Evolutionary conservation across 73 alveolate species (phyloP), one percentile per base, ranked within the genome.

Genomic region (Paramecium sonneborni): DNA sequence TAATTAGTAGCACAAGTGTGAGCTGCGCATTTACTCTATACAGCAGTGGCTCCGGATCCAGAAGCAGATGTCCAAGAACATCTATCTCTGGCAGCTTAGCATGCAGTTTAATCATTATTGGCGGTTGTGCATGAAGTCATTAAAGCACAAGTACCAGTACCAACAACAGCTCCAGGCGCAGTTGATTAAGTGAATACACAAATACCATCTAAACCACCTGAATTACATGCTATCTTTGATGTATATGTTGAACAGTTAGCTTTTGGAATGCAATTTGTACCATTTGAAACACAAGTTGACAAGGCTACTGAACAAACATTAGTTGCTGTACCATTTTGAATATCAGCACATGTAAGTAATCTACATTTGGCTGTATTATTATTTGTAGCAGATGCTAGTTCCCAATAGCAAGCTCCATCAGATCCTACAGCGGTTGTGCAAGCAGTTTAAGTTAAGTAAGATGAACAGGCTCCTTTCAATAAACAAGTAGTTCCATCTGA

Each of bases 241-340:
- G 72, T 76, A 38, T 76, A 76, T 0, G 89, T 20, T 76, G 32
- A 41, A 9, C 89, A 76, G 3, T 23, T 26, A 23, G 90, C 90
- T 79, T 79, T 79, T 11, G 76, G 5, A 79, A 79, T 43, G 6
- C 90, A 79, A 0, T 11, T 20, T 23, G 90, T 43, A 18, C 90
- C 90, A 79, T 79, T 34, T 24, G 90, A 79, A n/a, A 79, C 52
- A 46, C 90, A 79, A 12, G 58, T 15, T 72, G 67, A 35, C n/a
- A 72, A 72, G 32, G 86, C 86, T 12, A 23, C 44, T 72, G 52
- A 15, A 38, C 86, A 72, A 72, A 38, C 86, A 34, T 34, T 21
- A 14, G 58, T 72, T 0, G 86, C 18, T 35, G 55, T n/a, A 72
- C 57, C 57, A 32, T 35, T 38, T 35, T 20, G 57, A 35, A 72